Evolutionary conservation across 2,329 filamentous ascomycete genomes (phyloP).

Genomic region (Diaporthe aspalathi): DNA sequence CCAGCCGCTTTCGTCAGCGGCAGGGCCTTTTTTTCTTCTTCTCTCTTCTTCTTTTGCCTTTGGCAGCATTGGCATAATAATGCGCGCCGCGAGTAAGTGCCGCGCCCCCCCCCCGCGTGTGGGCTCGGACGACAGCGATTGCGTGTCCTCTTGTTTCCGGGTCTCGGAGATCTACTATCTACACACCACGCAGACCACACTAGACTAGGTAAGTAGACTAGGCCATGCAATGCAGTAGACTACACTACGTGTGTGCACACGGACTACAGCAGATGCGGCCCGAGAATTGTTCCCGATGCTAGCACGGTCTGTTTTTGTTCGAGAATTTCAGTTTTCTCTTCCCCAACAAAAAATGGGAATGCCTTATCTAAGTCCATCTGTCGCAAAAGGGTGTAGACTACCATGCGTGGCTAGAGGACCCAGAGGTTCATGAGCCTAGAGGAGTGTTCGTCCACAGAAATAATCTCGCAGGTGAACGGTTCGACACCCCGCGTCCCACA

Average conservation of each 20-base stretch:
- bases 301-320: neutral
- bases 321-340: no score
- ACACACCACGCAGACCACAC: neutral
- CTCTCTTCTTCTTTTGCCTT: no score
- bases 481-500: neutral
- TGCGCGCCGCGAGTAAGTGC: slow-evolving; percentile 9
- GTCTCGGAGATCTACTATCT: no score
- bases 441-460: neutral
- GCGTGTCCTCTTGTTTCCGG: neutral
- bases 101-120: neutral
- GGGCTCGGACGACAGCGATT: slow-evolving; percentile 23
- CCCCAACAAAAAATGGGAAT: neutral
- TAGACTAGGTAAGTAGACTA: no score
- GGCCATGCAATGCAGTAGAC: no score
- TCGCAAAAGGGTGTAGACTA: no score
- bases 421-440: no score
- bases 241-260: no score
- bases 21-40: no score
- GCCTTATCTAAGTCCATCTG: no score
- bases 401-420: no score
- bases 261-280: slow-evolving; percentile 10
- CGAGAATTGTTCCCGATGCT: slow-evolving; percentile 9
- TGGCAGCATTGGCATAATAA: neutral
- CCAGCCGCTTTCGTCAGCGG: neutral
- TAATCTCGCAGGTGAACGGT: neutral